Evolutionary conservation across 2,329 filamentous ascomycete species (phyloP).

Genomic region (Rhinocladiella mackenziei): DNA sequence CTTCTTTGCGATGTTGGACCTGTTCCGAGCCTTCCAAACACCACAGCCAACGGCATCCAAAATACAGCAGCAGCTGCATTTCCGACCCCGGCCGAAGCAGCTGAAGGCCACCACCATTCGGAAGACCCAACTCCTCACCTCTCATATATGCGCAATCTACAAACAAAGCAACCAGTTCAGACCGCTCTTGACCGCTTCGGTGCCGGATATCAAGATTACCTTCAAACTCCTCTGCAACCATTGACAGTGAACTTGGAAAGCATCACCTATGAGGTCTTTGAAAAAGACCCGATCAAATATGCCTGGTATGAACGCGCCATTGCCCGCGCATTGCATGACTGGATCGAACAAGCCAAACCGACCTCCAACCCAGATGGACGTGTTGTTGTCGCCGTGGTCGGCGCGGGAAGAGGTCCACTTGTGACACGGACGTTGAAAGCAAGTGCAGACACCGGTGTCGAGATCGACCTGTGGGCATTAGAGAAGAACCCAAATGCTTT

Average conservation of each 20-base stretch:
- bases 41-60: constrained; percentile 1
- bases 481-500: constrained; percentile 99
- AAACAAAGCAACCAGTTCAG: constrained; percentile 70
- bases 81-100: constrained; percentile 68
- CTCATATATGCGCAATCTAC: constrained; percentile 78
- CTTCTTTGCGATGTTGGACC: constrained; percentile 56
- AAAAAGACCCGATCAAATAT: constrained; percentile 97
- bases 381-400: constrained; percentile 85
- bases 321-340: constrained; percentile 73
- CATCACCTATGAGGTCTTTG: constrained; percentile 96
- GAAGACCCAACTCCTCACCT: constrained; percentile 63
- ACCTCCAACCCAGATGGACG: constrained; percentile 66
- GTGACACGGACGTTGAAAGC: constrained; percentile 83
- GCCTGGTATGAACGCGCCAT: constrained; percentile 89
- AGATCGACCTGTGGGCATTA: constrained; percentile 79
- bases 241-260: constrained; percentile 95
- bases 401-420: constrained; percentile 85
- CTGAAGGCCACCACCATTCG: constrained; percentile 42
- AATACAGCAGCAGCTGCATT: constrained; percentile 43
- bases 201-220: constrained; percentile 80
- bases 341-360: constrained; percentile 67
- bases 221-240: constrained; percentile 91
- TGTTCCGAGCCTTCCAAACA: constrained; percentile 49
- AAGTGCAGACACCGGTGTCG: constrained; percentile 68
- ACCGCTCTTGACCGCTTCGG: constrained; percentile 63